Base-by-base conservation (phyloP, 2,329 filamentous ascomycete genomes). In the Alternaria dauci region DNA sequence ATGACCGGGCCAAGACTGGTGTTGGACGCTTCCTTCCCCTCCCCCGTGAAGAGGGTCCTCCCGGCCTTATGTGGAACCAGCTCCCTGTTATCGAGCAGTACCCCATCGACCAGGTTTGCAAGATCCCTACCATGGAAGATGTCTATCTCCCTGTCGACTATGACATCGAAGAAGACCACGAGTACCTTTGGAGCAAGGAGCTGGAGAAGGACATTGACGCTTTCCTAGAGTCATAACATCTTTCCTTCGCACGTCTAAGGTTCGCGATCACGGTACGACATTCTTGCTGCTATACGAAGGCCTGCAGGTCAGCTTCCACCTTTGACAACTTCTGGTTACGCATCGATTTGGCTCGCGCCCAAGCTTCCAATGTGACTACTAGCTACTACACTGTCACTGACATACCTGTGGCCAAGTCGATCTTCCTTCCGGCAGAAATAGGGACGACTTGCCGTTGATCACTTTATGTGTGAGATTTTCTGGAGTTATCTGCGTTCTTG, bases 1-100 rank as follows among this genome's bases (percentile, higher is more conserved):
- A 82, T 41, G 81, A 81, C 32, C 78, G 82, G 11, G 79, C 81
- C 14, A 77, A 81, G 42, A 83, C 80, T 2, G 71, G 70, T 34
- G 75, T 78, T 43, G 80, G 81, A 23, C 70, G 82, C 18, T 83
- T 78, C 64, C 70, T 79, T 5, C 77, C 79, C n/a, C 66, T 80
- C 11, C 81, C 82, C 32, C 79, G 82, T 6, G 77, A 81, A 47
- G 66, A 73, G 7, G 76, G 75, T n/a, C 78, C 80, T 47, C 69
- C 71, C 5, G 76, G 75, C 3, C 76, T 82, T 18, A 69, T 71
- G 6, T 84, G 81, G 81, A 75, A 76, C 55, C 78, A 82, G 55
- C 73, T 80, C 2, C 68, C 73, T 6, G 71, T 74, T 25, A 53
- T 82, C 20, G 71, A 73, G 42, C 76, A 78, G 56, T 79, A 78